These are phyloP conservation scores for Pseudocercospora crystallina DNA, from an alignment of 2,329 filamentous ascomycete genomes.

Conservation along the genomic window DNA sequence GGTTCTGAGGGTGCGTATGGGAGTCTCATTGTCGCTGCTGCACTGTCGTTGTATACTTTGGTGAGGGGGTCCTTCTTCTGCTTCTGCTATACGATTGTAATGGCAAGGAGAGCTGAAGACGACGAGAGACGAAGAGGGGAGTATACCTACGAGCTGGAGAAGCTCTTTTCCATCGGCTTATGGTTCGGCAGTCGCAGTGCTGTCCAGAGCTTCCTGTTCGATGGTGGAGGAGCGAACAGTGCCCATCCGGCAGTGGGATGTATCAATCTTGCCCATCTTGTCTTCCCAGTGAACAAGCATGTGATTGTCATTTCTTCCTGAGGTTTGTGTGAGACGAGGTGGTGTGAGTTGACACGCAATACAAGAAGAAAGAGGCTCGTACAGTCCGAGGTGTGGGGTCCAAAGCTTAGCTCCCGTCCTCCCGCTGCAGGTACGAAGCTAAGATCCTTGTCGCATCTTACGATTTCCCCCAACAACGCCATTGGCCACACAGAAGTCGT, in stretches of 20 bases:
- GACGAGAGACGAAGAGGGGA: neutral
- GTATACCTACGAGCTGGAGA: constrained; percentile 9
- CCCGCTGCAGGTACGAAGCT: too few relatives aligned
- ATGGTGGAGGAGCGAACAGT: too few relatives aligned
- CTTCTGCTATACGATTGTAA: neutral
- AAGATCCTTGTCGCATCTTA: neutral
- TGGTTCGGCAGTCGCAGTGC: constrained; percentile 11
- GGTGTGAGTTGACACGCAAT: too few relatives aligned
- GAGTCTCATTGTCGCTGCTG: constrained; percentile 57
- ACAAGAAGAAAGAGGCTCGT: too few relatives aligned
- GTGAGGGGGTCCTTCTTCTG: neutral
- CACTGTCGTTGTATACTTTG: neutral
- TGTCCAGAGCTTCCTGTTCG: too few relatives aligned
- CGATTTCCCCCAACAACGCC: constrained; percentile 4
- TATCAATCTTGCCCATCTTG: too few relatives aligned
- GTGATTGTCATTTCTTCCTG: neutral
- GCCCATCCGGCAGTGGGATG: too few relatives aligned
- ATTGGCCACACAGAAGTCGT: constrained; percentile 6
- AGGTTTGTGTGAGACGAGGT: too few relatives aligned
- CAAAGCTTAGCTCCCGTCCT: neutral
- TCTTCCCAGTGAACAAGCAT: neutral
- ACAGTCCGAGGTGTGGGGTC: neutral
- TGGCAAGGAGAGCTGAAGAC: neutral
- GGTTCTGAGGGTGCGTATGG: constrained; percentile 61
- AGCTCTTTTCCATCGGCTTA: constrained; percentile 20